Evolutionary conservation across 2,329 filamentous ascomycete species (phyloP), one percentile per base, ranked within the genome.

Genomic region (Incumbomyces lentus): DNA sequence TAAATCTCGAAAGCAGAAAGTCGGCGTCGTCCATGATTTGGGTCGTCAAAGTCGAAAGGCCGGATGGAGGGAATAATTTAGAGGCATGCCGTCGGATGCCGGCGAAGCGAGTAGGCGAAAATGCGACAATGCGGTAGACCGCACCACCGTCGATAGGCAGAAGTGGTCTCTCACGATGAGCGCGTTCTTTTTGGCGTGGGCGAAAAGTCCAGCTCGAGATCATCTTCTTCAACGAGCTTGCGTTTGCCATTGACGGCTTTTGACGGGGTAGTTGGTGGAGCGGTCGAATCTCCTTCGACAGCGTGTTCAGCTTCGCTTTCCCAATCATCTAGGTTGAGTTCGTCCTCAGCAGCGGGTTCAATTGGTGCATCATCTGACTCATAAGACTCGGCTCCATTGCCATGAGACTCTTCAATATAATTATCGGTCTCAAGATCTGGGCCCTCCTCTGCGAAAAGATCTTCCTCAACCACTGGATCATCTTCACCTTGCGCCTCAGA

Each of bases 151-250:
- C 31, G 41, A 6, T 13, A 33, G 2, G 7, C 16, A 5, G 11
- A n/a, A 19, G 6, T 19, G n/a, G 8, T 16, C 32, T 18, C 2
- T 36, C 4, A 49, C 8, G 53, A 55, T 19, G 53, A 49, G 19
- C 53, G 49, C 26, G 42, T 50, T 29, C 55, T 49, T 40, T 58
- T 58, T n/a, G 52, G 43, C 10, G 55, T 49, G 10, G 55, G 55
- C 31, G 53, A 50, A 16, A 53, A 35, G 22, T 55, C 52, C 6
- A 58, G 43, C 12, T 49, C 43, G 33, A 55, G 29, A 31, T 57
- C 55, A 34, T 57, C 52, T 13, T 55, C 55, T 16, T 55, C 52
- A 16, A 45, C 49, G 18, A 46, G 49, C 33, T 57, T 57, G 36
- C 55, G 54, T 45, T 57, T 57, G n/a, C 41, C 38, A 10, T 43